Conservation (phyloP, 2,329 filamentous ascomycete genomes). For the Truncatella angustata region DNA sequence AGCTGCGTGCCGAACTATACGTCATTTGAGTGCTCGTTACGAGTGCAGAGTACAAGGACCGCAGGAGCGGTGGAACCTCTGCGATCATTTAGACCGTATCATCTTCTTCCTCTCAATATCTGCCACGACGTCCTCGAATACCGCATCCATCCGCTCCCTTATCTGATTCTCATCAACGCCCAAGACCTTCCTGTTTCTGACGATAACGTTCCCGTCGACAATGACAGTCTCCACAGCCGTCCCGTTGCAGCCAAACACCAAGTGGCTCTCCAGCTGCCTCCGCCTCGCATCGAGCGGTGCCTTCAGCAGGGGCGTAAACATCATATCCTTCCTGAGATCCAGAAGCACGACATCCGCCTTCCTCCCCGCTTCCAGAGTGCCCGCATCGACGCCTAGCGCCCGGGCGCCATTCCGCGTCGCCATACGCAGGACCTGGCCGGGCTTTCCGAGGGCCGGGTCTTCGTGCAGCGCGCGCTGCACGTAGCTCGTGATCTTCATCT, state of each 20-base stretch:
- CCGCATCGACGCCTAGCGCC: conserved; percentile 20
- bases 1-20: too few species aligned
- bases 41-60: too few species aligned
- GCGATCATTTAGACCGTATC: background rate
- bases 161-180: conserved; percentile 21
- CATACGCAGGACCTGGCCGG: conserved; percentile 21
- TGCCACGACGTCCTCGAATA: conserved; percentile 16
- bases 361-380: conserved; percentile 17
- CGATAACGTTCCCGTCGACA: conserved; percentile 20
- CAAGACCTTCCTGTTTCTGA: conserved; percentile 19
- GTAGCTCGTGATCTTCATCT: conserved; percentile 22
- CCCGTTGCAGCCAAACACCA: conserved; percentile 24
- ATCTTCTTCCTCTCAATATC: conserved; percentile 12
- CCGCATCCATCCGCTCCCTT: conserved; percentile 16
- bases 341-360: conserved; percentile 23
- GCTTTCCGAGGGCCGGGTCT: conserved; percentile 15
- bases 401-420: conserved; percentile 21
- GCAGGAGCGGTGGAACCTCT: too few species aligned
- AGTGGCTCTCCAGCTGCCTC: conserved; percentile 16
- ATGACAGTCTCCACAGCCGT: conserved; percentile 22
- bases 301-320: conserved; percentile 20
- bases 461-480: conserved; percentile 19
- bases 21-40: too few species aligned
- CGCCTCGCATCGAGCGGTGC: conserved; percentile 15
- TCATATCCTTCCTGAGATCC: conserved; percentile 24